Evolutionary conservation across 2,329 filamentous ascomycete species (phyloP), one percentile per base, ranked within the genome.

Genomic region (Phialocephala subalpina): DNA sequence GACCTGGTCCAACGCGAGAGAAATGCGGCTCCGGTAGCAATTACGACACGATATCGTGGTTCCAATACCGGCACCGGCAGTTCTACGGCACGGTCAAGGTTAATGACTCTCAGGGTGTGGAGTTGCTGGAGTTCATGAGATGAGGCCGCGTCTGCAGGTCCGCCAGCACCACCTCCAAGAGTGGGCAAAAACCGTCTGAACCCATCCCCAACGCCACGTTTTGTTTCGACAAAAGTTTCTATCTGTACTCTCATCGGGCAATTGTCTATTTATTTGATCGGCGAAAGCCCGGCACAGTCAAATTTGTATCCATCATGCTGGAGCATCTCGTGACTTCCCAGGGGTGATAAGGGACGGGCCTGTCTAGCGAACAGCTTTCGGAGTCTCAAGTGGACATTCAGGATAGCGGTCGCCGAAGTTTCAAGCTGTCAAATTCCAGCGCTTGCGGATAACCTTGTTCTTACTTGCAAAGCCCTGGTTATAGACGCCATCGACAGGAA

Each of bases 91-190:
- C 29, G 9, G 29, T 33, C 29, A 33, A 42, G 38, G 12, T 42
- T 16, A 42, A 16, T 42, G 12, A n/a, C 18, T 42, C 12, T 42
- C 12, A 42, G 12, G 9, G 20, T 49, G 45, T 49, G 45, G 45
- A 49, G 45, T 49, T 49, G 45, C n/a, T 20, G 45, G 45, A 49
- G 45, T 22, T 49, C 8, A 49, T 49, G 45, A 45, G 45, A 49
- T 49, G 45, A 49, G 45, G 45, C 45, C 45, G 45, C 45, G 45
- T 49, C 45, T 49, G 45, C 45, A 49, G 18, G 12, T 42, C 38
- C 12, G 38, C 38, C 18, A 12, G 5, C 18, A 14, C 38, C 38
- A 5, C 12, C 18, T 42, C 14, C 18, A 42, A 42, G 12, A 16
- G 29, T 33, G 29, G 29, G 29, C 38, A 14, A n/a, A 4, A 42